Base-by-base conservation (phyloP, 1,139 yeast species). In the Lodderomyces theae region DNA sequence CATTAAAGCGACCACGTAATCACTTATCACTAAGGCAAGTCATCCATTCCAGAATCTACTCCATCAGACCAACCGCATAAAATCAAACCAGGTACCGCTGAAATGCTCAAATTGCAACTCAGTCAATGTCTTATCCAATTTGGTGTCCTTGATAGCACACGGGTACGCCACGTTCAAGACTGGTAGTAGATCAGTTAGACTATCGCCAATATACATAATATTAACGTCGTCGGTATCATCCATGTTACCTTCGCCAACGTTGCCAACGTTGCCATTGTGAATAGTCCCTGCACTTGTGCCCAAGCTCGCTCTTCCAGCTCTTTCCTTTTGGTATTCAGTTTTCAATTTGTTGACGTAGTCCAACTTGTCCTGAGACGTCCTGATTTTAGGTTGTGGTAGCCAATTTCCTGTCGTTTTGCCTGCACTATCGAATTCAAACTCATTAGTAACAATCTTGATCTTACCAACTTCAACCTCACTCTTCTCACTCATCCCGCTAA, bases 161-260 rank as follows among this genome's bases (percentile, higher is more conserved):
- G 84, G 86, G 15, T 58, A 47, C 43, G 72, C 73, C 2, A 79
- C 77, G 28, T 65, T 67, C 10, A 77, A 44, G 53, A 82, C 57
- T 1, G 82, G 72, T 29, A 80, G 57, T 12, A 82, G 60, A 58
- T 84, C 92, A 0, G 86, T 80, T 1, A 75, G 51, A 46, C 86
- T 79, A 52, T 84, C 92, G 1, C 92, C 92, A 12, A 82, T 63
- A 52, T 82, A 83, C 37, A 73, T 58, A 1, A 72, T 42, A 5
- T 30, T 35, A 16, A 21, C 30, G 3, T 12, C 24, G 10, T 25
- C 6, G 16, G 36, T 15, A 21, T 31, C 34, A 5, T 12, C 26
- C n/a, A n/a, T n/a, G 8, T 28, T 9, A 11, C 17, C 32, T 12
- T 21, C 23, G 9, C 23, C 23, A 21, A n/a, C n/a, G n/a, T n/a